Conservation (phyloP, 2,329 filamentous ascomycete genomes). For the Botrytis sinoallii region DNA sequence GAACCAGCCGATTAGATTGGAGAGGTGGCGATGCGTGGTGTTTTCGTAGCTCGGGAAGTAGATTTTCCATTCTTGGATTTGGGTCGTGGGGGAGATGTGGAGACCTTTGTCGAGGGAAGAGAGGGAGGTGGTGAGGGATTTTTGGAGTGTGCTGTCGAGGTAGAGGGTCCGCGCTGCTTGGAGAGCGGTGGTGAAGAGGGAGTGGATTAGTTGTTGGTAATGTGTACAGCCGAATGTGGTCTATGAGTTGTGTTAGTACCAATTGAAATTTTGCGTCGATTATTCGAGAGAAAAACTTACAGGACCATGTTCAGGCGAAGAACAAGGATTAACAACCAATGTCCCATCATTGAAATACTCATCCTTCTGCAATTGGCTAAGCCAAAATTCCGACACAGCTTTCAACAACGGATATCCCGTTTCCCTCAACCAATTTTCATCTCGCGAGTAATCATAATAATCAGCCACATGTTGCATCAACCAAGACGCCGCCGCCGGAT, state of each 20-base stretch:
- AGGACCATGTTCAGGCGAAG: conserved; percentile 55
- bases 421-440: conserved; percentile 46
- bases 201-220: conserved; percentile 50
- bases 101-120: conserved; percentile 50
- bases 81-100: conserved; percentile 44
- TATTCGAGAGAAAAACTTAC: not conserved
- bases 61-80: conserved; percentile 52
- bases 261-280: too few species aligned
- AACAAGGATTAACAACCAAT: conserved; percentile 56
- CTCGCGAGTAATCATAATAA: conserved; percentile 52
- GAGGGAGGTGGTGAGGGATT: conserved; percentile 43
- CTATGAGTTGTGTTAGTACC: not conserved
- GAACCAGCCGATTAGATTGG: conserved; percentile 54
- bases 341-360: conserved; percentile 48
- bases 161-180: not conserved
- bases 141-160: conserved; percentile 36
- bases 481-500: conserved; percentile 52
- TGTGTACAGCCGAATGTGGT: conserved; percentile 54
- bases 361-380: conserved; percentile 52
- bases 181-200: conserved; percentile 29
- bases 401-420: conserved; percentile 54
- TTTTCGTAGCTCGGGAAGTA: conserved; percentile 37
- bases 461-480: conserved; percentile 60
- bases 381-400: conserved; percentile 53
- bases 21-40: conserved; percentile 52